Base-by-base conservation (phyloP, 1,139 yeast species). In the Lodderomyces jiufengensis region DNA sequence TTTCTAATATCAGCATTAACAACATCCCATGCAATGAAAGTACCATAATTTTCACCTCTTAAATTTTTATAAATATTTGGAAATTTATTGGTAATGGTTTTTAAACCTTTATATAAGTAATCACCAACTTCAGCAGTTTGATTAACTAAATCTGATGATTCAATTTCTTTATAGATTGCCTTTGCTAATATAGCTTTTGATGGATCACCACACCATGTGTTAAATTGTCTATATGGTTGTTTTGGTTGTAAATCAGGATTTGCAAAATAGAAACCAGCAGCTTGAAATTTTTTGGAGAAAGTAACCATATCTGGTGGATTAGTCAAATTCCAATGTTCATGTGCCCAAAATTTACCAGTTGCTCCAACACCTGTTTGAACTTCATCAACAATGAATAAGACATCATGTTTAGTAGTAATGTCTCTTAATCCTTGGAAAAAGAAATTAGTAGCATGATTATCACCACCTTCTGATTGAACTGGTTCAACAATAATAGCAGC, bases 141-240 rank as follows among this genome's bases (percentile, higher is more conserved):
- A 9, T 60, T 58, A 33, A 77, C 70, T 48, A 82, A 67, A 42
- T 72, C 69, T 40, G 79, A 58, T 47, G 71, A 69, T 13, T 56
- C 52, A 38, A 81, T 68, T 53, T 81, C 84, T 50, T 77, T 66
- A 45, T 74, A 76, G 47, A 82, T 80, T 40, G 83, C 70, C 49
- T 76, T 77, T 30, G 85, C 84, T 45, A 79, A 61, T 37, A 78
- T 62, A 59, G 80, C 78, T 60, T 76, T 76, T 24, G 83, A 77
- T 54, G 88, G 86, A 55, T 82, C 88, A 51, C 88, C 90, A 62
- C 87, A 81, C 90, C 90, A 82, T 44, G 90, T 82, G 72, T 82
- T 82, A 67, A 82, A 82, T 57, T 81, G 88, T 63, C 88, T 75
- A 63, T 76, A 81, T 9, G 88, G 76, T 47, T 66, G 68, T 47